These are phyloP conservation scores for Polyporus arcularius DNA, from an alignment of 768 basidiomycete genomes.

Conservation along the genomic window DNA sequence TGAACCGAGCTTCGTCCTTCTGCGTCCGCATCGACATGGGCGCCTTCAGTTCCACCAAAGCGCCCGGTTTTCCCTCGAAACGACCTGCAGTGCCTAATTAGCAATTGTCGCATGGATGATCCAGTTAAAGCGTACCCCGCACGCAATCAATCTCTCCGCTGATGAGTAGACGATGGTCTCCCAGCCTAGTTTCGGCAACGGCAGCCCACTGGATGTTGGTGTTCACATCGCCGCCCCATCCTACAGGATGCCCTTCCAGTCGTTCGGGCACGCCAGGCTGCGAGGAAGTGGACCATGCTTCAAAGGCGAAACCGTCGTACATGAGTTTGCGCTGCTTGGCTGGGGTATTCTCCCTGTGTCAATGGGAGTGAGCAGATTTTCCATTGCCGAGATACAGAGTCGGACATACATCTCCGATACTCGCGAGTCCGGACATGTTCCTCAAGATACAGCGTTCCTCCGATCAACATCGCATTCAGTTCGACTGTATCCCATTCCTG, in stretches of 20 bases:
- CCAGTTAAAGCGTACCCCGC: constrained; percentile 48
- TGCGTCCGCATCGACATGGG: too few species aligned
- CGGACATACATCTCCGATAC: constrained; percentile 31
- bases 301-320: constrained; percentile 90
- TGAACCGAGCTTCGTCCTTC: too few species aligned
- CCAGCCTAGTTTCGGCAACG: constrained; percentile 83
- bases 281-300: constrained; percentile 74
- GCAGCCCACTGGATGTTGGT: constrained; percentile 91
- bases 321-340: constrained; percentile 60
- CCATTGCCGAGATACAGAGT: too few species aligned
- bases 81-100: too few species aligned
- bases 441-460: constrained; percentile 71
- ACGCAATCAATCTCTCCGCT: constrained; percentile 93
- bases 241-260: constrained; percentile 29
- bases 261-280: constrained; percentile 17
- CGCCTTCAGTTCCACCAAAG: too few species aligned
- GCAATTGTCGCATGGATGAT: too few species aligned
- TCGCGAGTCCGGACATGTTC: constrained; percentile 61
- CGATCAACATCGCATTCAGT: constrained; percentile 76
- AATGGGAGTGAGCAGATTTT: neutral
- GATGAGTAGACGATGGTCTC: constrained; percentile 66
- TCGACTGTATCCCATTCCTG: constrained; percentile 80
- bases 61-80: too few species aligned
- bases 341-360: constrained; percentile 59
- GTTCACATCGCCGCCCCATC: constrained; percentile 80